These are phyloP conservation scores for Cylindricascospora bacillispora DNA, from an alignment of 1,139 yeast species.

Conservation along the genomic window DNA sequence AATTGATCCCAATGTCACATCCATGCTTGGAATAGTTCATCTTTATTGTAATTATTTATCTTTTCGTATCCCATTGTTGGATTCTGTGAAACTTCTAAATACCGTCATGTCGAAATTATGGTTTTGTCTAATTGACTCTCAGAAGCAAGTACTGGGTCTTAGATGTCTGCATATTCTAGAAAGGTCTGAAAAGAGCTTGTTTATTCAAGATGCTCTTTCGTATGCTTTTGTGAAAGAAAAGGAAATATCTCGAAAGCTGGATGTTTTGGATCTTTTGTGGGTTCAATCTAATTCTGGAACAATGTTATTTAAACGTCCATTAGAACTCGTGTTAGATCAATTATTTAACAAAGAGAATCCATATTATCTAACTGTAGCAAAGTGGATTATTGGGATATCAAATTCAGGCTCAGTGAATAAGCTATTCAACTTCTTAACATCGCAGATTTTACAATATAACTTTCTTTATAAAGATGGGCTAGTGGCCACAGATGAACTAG, in stretches of 20 bases:
- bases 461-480: constrained; percentile 13
- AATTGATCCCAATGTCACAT: constrained; percentile 23
- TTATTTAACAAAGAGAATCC: constrained; percentile 33
- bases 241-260: constrained; percentile 29
- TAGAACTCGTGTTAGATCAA: constrained; percentile 59
- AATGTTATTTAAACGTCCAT: constrained; percentile 44
- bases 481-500: constrained; percentile 40
- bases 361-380: constrained; percentile 34
- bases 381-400: constrained; percentile 44
- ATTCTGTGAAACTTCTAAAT: constrained; percentile 17
- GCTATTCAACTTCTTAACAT: constrained; percentile 37
- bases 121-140: constrained; percentile 30
- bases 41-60: constrained; percentile 28
- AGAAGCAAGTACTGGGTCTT: constrained; percentile 22
- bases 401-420: constrained; percentile 46
- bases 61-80: constrained; percentile 10
- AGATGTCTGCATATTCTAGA: constrained; percentile 15
- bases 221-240: constrained; percentile 34
- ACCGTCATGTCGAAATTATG: constrained; percentile 28
- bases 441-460: constrained; percentile 16
- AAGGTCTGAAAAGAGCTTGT: constrained; percentile 23
- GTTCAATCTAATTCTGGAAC: constrained; percentile 37
- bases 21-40: constrained; percentile 37
- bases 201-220: constrained; percentile 50
- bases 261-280: constrained; percentile 49